Conservation (phyloP, 2,329 filamentous ascomycete species). For the Ceratocystis variospora region DNA sequence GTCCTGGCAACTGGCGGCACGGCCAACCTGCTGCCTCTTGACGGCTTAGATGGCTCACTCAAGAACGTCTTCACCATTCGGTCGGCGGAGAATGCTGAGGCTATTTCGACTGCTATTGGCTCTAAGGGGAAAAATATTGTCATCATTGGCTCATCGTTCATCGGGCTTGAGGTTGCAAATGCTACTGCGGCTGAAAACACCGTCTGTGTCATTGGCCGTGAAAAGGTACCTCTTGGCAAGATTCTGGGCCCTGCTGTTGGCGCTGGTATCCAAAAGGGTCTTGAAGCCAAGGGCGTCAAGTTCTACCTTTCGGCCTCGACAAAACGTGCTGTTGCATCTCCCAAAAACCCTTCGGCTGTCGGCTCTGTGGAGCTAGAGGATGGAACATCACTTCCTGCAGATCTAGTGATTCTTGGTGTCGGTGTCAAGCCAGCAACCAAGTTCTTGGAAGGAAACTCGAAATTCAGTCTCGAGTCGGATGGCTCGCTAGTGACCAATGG, state of each 20-base stretch:
- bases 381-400: slow-evolving; percentile 69
- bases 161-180: slow-evolving; percentile 94
- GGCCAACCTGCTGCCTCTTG: slow-evolving; percentile 59
- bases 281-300: slow-evolving; percentile 78
- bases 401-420: slow-evolving; percentile 82
- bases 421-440: slow-evolving; percentile 77
- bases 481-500: slow-evolving; percentile 76
- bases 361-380: slow-evolving; percentile 74
- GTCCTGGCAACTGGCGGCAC: slow-evolving; percentile 79
- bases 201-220: slow-evolving; percentile 81
- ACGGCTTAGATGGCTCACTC: slow-evolving; percentile 66
- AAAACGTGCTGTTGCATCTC: slow-evolving; percentile 51
- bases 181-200: slow-evolving; percentile 65
- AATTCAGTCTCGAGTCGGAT: slow-evolving; percentile 60
- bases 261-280: slow-evolving; percentile 58
- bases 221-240: slow-evolving; percentile 68
- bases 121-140: slow-evolving; percentile 83
- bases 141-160: slow-evolving; percentile 85
- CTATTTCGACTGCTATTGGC: slow-evolving; percentile 66
- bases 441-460: slow-evolving; percentile 60
- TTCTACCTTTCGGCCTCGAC: slow-evolving; percentile 80
- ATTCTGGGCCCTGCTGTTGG: slow-evolving; percentile 76
- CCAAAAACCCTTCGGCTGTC: slow-evolving; percentile 54
- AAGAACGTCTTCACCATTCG: slow-evolving; percentile 79
- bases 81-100: slow-evolving; percentile 59